Conservation (phyloP, 1,139 yeast species). For the Pneumocystis sp. region DNA sequence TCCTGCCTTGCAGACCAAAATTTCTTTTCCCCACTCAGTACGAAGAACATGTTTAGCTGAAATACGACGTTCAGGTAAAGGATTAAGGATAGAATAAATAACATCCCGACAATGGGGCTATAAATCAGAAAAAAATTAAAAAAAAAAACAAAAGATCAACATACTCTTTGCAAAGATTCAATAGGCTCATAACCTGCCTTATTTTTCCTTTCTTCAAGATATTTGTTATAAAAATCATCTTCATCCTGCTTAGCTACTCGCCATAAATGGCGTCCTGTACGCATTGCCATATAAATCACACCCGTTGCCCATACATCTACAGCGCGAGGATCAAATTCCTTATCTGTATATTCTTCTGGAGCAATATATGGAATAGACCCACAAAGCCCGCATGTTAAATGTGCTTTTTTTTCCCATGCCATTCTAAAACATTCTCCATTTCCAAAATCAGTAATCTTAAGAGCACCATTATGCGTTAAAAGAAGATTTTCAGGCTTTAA, state of each 20-base stretch:
- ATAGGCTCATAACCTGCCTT: conserved; percentile 84
- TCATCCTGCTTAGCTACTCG: conserved; percentile 55
- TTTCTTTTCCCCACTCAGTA: conserved; percentile 93
- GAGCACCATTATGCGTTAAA: conserved; percentile 59
- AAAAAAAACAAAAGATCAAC: background rate
- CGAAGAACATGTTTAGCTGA: conserved; percentile 77
- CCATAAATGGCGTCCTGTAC: conserved; percentile 93
- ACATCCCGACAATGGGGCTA: conserved; percentile 69
- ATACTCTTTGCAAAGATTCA: conserved; percentile 50
- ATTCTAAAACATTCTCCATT: conserved; percentile 88
- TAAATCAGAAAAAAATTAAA: background rate
- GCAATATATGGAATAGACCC: conserved; percentile 94
- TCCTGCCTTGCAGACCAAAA: conserved; percentile 60
- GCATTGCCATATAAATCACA: conserved; percentile 94
- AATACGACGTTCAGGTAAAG: conserved; percentile 69
- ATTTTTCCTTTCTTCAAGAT: conserved; percentile 60
- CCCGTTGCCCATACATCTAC: conserved; percentile 97
- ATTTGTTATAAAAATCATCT: conserved; percentile 66
- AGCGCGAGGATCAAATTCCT: conserved; percentile 74
- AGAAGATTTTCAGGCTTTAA: conserved; percentile 85
- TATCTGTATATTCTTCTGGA: conserved; percentile 72
- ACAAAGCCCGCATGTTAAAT: conserved; percentile 68
- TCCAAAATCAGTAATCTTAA: conserved; percentile 91
- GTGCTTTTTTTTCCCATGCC: conserved; percentile 92
- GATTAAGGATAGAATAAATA: conserved; percentile 80